Evolutionary conservation across 129 eudicot genomes (phyloP).

Genomic region (Helianthus tuberosus): DNA sequence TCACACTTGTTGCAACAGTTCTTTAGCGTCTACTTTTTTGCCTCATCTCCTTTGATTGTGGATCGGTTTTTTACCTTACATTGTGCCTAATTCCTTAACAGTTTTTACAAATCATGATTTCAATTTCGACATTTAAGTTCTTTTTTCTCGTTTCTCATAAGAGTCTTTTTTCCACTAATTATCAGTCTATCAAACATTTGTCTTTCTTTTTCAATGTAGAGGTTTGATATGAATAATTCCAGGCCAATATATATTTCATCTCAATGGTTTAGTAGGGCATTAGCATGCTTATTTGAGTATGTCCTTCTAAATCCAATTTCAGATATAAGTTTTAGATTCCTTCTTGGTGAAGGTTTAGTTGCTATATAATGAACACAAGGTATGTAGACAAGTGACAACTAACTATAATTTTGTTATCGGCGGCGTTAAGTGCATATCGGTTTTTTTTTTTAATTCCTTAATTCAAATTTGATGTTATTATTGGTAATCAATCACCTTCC

Average conservation of each 20-base stretch:
- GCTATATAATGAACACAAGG: constrained; percentile 1
- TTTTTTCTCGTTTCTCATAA: too few relatives aligned
- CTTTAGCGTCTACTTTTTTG: not conserved
- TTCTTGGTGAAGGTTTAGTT: not conserved
- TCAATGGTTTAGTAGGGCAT: not conserved
- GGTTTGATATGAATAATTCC: not conserved
- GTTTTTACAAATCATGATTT: too few relatives aligned
- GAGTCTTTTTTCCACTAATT: too few relatives aligned
- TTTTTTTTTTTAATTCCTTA: too few relatives aligned
- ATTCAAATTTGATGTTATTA: not conserved
- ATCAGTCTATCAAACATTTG: too few relatives aligned
- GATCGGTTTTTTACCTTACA: not conserved
- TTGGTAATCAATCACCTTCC: not conserved
- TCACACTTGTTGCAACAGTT: too few relatives aligned
- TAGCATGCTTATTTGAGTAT: too few relatives aligned
- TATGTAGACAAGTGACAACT: not conserved
- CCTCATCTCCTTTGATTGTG: constrained; percentile 2
- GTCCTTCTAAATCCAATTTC: too few relatives aligned
- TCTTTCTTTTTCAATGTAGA: not conserved
- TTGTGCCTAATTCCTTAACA: too few relatives aligned
- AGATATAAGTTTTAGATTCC: too few relatives aligned
- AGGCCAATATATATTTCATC: not conserved
- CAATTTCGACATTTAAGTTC: too few relatives aligned
- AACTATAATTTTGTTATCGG: constrained; percentile 1
- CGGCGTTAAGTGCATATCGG: not conserved